These are phyloP conservation scores for Ascochyta pisi DNA, from an alignment of 2,329 filamentous ascomycete species.

Conservation along the genomic window DNA sequence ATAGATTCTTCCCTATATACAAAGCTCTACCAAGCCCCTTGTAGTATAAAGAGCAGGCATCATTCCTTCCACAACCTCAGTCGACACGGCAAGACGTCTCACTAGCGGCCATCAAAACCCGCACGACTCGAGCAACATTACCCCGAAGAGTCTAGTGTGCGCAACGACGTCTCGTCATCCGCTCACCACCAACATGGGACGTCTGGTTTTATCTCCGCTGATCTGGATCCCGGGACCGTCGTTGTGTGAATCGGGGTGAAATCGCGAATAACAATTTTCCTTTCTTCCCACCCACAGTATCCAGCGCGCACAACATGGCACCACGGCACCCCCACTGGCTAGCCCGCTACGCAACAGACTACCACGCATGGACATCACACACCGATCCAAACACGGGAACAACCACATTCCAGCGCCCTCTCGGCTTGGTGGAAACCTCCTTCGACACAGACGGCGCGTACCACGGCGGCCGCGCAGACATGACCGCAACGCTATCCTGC, in stretches of 20 bases:
- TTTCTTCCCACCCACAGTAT: no score
- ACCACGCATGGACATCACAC: conserved; percentile 45
- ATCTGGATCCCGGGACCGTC: no score
- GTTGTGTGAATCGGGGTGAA: no score
- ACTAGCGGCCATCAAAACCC: conserved; percentile 6
- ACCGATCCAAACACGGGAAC: conserved; percentile 4
- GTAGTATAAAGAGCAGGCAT: no score
- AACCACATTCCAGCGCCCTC: conserved; percentile 43
- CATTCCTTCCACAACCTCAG: no score
- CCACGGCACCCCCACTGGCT: conserved; percentile 46
- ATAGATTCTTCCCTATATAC: no score
- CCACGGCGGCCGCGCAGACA: conserved; percentile 55
- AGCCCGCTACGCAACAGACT: conserved; percentile 47
- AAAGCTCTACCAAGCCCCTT: no score
- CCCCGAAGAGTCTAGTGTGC: conserved; percentile 6
- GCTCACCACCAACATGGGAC: neutral
- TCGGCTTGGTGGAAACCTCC: conserved; percentile 54
- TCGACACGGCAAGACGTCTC: neutral
- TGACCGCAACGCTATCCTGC: conserved; percentile 49
- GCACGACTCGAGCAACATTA: conserved; percentile 11
- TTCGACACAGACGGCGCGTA: conserved; percentile 55
- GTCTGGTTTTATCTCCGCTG: neutral
- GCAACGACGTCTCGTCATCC: conserved; percentile 3
- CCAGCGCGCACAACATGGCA: no score
- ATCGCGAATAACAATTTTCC: no score